Conservation (phyloP, 2,329 filamentous ascomycete genomes). For the Venturia oleaginea region DNA sequence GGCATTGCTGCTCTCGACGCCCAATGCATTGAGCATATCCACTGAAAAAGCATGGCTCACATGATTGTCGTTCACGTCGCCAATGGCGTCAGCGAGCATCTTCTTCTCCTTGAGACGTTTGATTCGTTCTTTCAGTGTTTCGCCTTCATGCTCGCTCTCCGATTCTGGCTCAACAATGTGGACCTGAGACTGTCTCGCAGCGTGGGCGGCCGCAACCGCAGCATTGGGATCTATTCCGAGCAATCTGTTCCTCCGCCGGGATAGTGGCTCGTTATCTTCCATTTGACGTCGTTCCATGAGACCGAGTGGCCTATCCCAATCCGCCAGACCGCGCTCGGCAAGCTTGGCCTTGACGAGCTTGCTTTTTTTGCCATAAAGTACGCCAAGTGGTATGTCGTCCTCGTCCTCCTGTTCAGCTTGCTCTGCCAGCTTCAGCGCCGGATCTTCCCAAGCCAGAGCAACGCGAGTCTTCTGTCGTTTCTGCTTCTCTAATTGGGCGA, state of each 20-base stretch:
- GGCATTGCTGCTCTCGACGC: slow-evolving; percentile 36
- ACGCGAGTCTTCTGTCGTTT: slow-evolving; percentile 66
- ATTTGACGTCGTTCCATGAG: slow-evolving; percentile 72
- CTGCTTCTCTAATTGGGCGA: slow-evolving; percentile 74
- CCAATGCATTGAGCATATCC: slow-evolving; percentile 59
- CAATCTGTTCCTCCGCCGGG: slow-evolving; percentile 64
- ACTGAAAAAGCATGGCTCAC: slow-evolving; percentile 58
- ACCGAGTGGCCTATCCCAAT: slow-evolving; percentile 57
- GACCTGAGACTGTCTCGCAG: slow-evolving; percentile 21
- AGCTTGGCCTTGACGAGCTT: slow-evolving; percentile 39
- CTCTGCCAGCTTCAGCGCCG: slow-evolving; percentile 29
- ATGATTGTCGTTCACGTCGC: slow-evolving; percentile 19
- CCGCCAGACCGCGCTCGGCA: slow-evolving; percentile 39
- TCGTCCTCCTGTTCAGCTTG: slow-evolving; percentile 50
- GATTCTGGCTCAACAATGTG: slow-evolving; percentile 26
- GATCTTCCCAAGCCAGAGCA: slow-evolving; percentile 84
- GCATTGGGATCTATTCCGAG: slow-evolving; percentile 38
- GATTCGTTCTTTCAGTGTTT: slow-evolving; percentile 59
- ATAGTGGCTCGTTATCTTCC: slow-evolving; percentile 88
- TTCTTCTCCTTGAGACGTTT: slow-evolving; percentile 54
- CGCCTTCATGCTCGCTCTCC: slow-evolving; percentile 44
- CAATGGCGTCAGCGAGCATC: slow-evolving; percentile 28
- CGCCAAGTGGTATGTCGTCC: slow-evolving; percentile 78
- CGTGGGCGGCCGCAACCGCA: background rate
- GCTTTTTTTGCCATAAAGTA: slow-evolving; percentile 60